phyloP scores from a whole-genome alignment of 2,329 filamentous ascomycete species.

The Aspergillus quadrilineatus region DNA sequence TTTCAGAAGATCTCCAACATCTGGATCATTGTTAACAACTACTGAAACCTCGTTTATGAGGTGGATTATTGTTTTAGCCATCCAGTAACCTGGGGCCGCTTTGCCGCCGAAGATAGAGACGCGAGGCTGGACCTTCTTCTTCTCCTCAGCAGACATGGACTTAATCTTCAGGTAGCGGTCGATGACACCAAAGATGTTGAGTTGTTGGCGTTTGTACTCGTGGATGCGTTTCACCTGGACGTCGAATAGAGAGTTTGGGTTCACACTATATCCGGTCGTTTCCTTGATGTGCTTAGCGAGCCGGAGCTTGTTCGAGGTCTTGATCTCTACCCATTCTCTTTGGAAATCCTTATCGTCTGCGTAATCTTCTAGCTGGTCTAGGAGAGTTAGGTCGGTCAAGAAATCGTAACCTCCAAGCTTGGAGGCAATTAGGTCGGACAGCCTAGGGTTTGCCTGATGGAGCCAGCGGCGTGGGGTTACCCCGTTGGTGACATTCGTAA shows the following conservation, averaged over 20 bases:
- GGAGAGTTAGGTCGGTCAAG: slow-evolving; percentile 82
- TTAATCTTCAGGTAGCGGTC: slow-evolving; percentile 91
- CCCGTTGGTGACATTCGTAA: slow-evolving; percentile 97
- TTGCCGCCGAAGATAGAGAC: slow-evolving; percentile 98
- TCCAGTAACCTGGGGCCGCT: slow-evolving; percentile 98
- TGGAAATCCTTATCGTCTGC: slow-evolving; percentile 86
- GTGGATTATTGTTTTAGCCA: slow-evolving; percentile 99
- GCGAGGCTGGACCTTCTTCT: slow-evolving; percentile 80
- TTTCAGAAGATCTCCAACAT: slow-evolving; percentile 91
- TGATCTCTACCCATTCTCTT: slow-evolving; percentile 94
- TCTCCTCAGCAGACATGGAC: slow-evolving; percentile 75
- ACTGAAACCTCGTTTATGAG: slow-evolving; percentile 87
- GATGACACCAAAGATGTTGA: slow-evolving; percentile 98
- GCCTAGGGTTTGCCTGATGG: slow-evolving; percentile 90
- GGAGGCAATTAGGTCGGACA: slow-evolving; percentile 87
- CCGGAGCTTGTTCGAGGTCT: slow-evolving; percentile 90
- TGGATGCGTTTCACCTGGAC: slow-evolving; percentile 99
- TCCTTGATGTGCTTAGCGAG: slow-evolving; percentile 89
- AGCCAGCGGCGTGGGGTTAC: slow-evolving; percentile 96
- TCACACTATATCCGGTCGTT: slow-evolving; percentile 75
- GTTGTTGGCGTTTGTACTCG: slow-evolving; percentile 98
- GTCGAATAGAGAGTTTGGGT: slow-evolving; percentile 86
- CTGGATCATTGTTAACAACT: slow-evolving; percentile 87
- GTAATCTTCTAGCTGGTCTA: slow-evolving; percentile 82
- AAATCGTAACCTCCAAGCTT: slow-evolving; percentile 82